A percentile compares a stretch with the other conserved stretches of the same genome.
phyloP scores from a whole-genome alignment of 352 stramenopile genomes.

The Phytopythium ostracodes region DNA sequence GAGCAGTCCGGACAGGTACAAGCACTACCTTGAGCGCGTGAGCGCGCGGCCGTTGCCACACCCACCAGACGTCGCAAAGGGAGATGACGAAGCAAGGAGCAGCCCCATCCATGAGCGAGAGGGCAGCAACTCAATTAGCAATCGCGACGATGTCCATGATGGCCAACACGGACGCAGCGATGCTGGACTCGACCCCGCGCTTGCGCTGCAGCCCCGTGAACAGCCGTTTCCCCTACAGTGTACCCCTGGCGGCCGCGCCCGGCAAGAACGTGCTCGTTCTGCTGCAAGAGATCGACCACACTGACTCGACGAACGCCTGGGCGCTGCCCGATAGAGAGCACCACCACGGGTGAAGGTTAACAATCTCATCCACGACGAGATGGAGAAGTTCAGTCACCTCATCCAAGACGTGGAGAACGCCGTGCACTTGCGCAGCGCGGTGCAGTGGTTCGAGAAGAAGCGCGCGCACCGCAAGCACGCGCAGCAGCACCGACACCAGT shows the following conservation, averaged over 20 bases:
- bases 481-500: slow-evolving; percentile 9
- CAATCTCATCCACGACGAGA: slow-evolving; percentile 57
- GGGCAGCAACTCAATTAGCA: slow-evolving; percentile 8
- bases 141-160: slow-evolving; percentile 52
- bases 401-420: slow-evolving; percentile 72
- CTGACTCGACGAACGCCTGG: slow-evolving; percentile 34
- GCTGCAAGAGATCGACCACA: slow-evolving; percentile 62
- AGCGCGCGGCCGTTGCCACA: too few relatives aligned
- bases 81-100: too few relatives aligned
- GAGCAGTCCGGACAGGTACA: too few relatives aligned
- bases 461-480: slow-evolving; percentile 34
- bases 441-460: slow-evolving; percentile 53
- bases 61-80: too few relatives aligned
- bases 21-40: too few relatives aligned
- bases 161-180: slow-evolving; percentile 24
- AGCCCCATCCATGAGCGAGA: background rate
- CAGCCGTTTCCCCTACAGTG: slow-evolving; percentile 77
- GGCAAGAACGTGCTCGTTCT: slow-evolving; percentile 61
- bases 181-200: slow-evolving; percentile 61
- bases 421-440: slow-evolving; percentile 51
- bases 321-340: slow-evolving; percentile 47
- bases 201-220: slow-evolving; percentile 63
- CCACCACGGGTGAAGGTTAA: slow-evolving; percentile 64
- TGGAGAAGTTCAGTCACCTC: too few relatives aligned
- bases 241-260: slow-evolving; percentile 57